A percentile compares a stretch with the other conserved stretches of the same genome.
phyloP scores from a whole-genome alignment of 1,284 basidiomycete species.

The Leccinum pachyderme region DNA sequence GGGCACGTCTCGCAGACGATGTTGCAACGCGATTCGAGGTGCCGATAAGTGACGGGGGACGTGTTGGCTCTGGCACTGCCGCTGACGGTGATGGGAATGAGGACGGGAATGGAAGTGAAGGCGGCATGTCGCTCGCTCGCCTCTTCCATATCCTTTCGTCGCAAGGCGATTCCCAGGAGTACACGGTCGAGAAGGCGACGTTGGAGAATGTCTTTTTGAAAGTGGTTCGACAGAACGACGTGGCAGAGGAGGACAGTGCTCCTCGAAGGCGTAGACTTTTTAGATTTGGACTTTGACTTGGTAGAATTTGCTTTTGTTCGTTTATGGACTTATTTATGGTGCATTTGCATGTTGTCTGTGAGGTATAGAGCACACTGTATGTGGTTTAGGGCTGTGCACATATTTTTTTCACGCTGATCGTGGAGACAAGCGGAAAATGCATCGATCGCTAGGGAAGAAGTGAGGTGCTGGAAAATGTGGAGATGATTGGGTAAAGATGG shows the following conservation, averaged over 20 bases:
- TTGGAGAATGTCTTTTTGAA: constrained; percentile 74
- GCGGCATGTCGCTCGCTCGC: constrained; percentile 46
- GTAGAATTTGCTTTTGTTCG: neutral
- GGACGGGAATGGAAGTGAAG: neutral
- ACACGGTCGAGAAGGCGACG: constrained; percentile 66
- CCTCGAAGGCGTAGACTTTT: neutral
- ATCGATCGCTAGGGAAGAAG: too few species aligned
- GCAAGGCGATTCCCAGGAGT: constrained; percentile 56
- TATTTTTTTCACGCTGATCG: too few species aligned
- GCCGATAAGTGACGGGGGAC: constrained; percentile 42
- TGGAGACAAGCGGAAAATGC: too few species aligned
- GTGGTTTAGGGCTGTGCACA: too few species aligned
- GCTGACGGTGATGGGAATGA: neutral
- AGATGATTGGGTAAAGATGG: too few species aligned
- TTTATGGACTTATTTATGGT: too few species aligned
- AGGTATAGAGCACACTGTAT: too few species aligned
- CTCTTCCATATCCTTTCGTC: constrained; percentile 56
- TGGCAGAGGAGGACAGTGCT: constrained; percentile 45
- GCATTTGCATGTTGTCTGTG: too few species aligned
- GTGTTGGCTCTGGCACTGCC: neutral
- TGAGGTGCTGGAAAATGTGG: too few species aligned
- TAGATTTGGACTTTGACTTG: neutral
- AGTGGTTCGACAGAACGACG: constrained; percentile 65
- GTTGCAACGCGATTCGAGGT: constrained; percentile 79
- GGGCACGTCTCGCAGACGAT: constrained; percentile 67